phyloP scores from a whole-genome alignment of 345 rosid genomes.

The Angophora floribunda region DNA sequence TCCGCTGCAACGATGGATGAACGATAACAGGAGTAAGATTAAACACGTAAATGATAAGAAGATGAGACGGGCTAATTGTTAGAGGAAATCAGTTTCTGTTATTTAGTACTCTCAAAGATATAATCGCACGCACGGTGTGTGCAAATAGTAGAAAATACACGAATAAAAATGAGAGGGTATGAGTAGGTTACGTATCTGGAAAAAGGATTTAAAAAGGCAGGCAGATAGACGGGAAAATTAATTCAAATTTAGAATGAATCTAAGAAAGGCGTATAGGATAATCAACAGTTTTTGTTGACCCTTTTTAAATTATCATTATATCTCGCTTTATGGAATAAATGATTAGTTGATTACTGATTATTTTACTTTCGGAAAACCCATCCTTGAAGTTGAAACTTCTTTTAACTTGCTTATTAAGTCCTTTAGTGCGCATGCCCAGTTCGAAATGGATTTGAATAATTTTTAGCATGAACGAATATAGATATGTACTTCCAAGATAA shows the following conservation, averaged over 20 bases:
- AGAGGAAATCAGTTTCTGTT: background rate
- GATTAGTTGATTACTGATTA: background rate
- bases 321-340: background rate
- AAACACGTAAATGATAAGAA: background rate
- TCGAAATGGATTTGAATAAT: too few species aligned
- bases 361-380: background rate
- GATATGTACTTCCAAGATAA: too few species aligned
- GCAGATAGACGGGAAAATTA: background rate
- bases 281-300: background rate
- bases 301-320: too few species aligned
- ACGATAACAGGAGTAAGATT: background rate
- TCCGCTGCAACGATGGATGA: background rate
- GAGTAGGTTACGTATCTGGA: too few species aligned
- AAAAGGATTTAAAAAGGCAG: too few species aligned
- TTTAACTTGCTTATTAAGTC: too few species aligned
- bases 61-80: background rate
- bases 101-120: background rate
- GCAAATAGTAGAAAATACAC: background rate
- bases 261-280: background rate
- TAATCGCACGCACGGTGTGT: background rate
- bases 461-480: too few species aligned
- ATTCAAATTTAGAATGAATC: background rate
- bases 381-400: too few species aligned
- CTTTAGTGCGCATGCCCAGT: too few species aligned
- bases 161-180: too few species aligned